Percentiles rank a stretch among this genome's conserved stretches.
Evolutionary conservation across 2,329 filamentous ascomycete species (phyloP).

Genomic region (Hysterium pulicare): DNA sequence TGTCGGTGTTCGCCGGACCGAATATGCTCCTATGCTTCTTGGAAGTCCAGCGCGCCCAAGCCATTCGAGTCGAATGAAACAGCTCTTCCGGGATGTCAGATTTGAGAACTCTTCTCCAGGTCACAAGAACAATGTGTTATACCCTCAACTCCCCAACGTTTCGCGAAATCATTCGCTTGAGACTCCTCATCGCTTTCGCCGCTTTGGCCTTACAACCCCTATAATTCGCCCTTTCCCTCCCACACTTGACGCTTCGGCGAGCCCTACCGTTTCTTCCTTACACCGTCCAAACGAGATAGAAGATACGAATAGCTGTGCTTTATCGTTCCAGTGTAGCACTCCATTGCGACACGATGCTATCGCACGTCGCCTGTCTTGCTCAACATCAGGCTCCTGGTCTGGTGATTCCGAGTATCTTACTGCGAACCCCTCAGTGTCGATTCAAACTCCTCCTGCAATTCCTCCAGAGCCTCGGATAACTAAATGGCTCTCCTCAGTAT

Average conservation of each 20-base stretch:
- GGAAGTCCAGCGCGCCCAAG: constrained; percentile 29
- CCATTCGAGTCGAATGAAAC: constrained; percentile 24
- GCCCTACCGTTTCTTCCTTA: background rate
- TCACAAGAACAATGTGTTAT: constrained; percentile 4
- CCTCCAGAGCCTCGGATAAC: no score
- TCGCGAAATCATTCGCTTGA: constrained; percentile 9
- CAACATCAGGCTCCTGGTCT: constrained; percentile 24
- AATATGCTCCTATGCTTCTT: constrained; percentile 16
- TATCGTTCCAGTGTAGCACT: constrained; percentile 2
- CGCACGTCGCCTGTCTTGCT: background rate
- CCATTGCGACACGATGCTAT: background rate
- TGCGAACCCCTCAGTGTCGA: no score
- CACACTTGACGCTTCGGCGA: background rate
- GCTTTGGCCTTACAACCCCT: background rate
- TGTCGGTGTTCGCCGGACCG: constrained; percentile 20
- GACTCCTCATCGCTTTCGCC: background rate
- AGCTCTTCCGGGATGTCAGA: constrained; percentile 23
- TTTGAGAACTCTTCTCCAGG: constrained; percentile 5
- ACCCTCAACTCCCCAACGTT: constrained; percentile 25
- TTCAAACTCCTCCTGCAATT: no score
- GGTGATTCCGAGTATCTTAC: constrained; percentile 24
- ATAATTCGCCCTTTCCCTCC: background rate
- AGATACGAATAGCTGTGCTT: background rate
- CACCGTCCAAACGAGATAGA: background rate
- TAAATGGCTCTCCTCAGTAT: no score